Evolutionary conservation across 1,284 basidiomycete species (phyloP), one percentile per base, ranked within the genome.

Genomic region (Lignosus rhinocerotis): DNA sequence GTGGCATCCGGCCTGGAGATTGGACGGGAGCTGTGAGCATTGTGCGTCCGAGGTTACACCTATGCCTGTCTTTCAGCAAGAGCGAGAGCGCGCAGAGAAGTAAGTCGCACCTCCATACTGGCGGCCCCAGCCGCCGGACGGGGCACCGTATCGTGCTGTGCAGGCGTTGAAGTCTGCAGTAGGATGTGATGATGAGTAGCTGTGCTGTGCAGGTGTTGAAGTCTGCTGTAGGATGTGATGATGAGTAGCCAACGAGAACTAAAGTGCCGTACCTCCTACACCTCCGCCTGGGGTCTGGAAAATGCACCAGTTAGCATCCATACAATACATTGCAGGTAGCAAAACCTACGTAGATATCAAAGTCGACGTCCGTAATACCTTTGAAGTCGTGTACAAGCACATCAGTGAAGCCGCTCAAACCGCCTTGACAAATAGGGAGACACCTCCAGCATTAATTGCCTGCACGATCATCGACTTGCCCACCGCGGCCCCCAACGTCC

Each of bases 381-480:
- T 31, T 11, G n/a, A 5, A 38, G n/a, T 11, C 34, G 12, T 44
- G 11, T 14, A 30, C 38, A 34, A 25, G 5, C 2, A 8, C 41
- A 16, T 11, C 41, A 16, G 2, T 17, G n/a, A n/a, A n/a, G n/a
- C n/a, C 9, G n/a, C 16, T 17, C 41, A 42, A 16, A 42, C 41
- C 17, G 25, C 41, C 11, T 3, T 6, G 17, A 42, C 16, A n/a
- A 19, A 3, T 36, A 16, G 11, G 34, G 34, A 36, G 34, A 36
- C 34, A 52, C 59, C 59, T 50, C 67, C 67, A 30, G 66, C 66
- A 49, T 67, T 67, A 56, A 67, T 65, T 12, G 67, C 63, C 44
- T 67, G 67, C 32, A 68, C 59, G 48, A 68, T 63, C 62, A 68
- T 63, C 11, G 55, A 64, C 61, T 68, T 67, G 14, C 66, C 67